Conservation (phyloP, 2,329 filamentous ascomycete species). For the Ceratocystis eucalypticola region DNA sequence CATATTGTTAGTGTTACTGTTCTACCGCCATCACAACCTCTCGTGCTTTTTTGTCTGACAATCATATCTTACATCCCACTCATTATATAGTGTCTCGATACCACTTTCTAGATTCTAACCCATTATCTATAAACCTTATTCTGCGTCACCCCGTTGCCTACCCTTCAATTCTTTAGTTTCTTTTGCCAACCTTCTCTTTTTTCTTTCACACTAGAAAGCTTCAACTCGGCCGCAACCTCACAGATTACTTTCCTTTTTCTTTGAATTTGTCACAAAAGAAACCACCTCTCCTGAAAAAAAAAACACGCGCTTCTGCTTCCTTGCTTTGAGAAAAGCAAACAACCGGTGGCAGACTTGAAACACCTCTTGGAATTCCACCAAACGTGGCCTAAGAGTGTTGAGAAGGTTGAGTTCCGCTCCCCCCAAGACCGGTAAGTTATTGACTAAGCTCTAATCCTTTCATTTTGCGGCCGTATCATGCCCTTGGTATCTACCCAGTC, state of each 20-base stretch:
- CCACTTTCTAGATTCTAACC: not conserved
- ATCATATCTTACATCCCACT: not conserved
- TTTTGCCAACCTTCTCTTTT: not conserved
- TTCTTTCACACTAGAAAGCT: not conserved
- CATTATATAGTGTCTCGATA: not conserved
- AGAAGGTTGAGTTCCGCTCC: not conserved
- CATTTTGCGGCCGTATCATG: not conserved
- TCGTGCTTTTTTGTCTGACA: not conserved
- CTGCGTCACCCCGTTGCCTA: not conserved
- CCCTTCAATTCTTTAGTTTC: not conserved
- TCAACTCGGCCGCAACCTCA: not conserved
- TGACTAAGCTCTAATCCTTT: not conserved
- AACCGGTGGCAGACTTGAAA: not conserved
- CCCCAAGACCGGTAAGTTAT: not conserved
- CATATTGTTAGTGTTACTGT: not conserved
- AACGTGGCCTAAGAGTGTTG: not conserved
- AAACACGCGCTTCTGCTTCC: not conserved
- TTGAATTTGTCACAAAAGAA: not conserved
- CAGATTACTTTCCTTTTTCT: not conserved
- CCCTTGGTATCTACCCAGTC: not conserved
- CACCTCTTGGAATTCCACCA: not conserved
- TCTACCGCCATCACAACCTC: not conserved
- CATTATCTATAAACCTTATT: not conserved
- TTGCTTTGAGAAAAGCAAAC: not conserved
- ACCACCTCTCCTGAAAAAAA: no score